Base-by-base conservation (phyloP, 306 rosid species). In the Arachis stenosperma region DNA sequence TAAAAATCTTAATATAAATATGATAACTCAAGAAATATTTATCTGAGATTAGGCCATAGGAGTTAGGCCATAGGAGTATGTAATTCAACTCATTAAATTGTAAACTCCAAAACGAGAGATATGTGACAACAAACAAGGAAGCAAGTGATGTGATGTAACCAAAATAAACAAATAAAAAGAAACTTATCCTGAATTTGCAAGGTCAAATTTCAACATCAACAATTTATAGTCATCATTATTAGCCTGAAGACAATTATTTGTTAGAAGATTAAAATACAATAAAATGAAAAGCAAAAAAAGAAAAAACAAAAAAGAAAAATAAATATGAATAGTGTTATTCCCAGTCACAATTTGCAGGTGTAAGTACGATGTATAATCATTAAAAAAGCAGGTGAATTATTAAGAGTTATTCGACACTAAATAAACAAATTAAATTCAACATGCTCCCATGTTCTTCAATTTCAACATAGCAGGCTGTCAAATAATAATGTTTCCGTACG, bases 391-490 rank as follows among this genome's bases (percentile, higher is more conserved):
- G 10, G 9, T 3, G 27, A 64, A 29, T 64, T 64, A 56, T 75
- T 53, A 69, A 77, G 68, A 41, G 57, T 62, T 48, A 66, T 72
- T 65, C 27, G 27, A 22, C 27, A 22, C 27, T 22, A 22, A 22
- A 1, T 22, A 22, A 22, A 22, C 63, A 58, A 29, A 37, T 41
- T 41, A 39, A 3, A 65, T 47, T 65, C 30, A 17, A 72, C 22
- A 29, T 65, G 65, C 10, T 58, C 63, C 44, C 12, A 59, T 67
- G 27, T 22, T 2, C 43, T 52, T 68, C 56, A 52, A 57, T 73
- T 67, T 70, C 46, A 64, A 52, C 64, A 48, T 33, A 63, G 8
- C n/a, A 68, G 8, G 61, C 67, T 77, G 40, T 47, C 30, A 69
- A 14, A 64, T 42, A 54, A 33, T 33, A 33, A 33, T 33, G 37